Conservation (phyloP, 164 flowering plant genomes). For the Aristolochia fimbriata region DNA sequence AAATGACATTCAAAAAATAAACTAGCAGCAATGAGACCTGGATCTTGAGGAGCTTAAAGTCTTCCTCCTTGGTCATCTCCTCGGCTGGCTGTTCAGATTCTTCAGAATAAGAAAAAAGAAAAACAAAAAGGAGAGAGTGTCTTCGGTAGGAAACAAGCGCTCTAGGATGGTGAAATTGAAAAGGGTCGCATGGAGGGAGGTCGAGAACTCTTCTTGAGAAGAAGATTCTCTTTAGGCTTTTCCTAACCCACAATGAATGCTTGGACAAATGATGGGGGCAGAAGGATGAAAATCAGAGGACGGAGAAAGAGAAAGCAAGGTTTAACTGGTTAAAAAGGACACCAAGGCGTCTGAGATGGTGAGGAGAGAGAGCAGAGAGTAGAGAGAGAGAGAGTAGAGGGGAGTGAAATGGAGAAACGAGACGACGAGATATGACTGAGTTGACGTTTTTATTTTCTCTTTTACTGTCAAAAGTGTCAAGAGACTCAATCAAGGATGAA, state of each 20-base stretch:
- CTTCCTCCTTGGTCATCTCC: constrained; percentile 71
- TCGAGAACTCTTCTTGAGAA: constrained; percentile 4
- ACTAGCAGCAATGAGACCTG: constrained; percentile 38
- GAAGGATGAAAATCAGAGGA: constrained; percentile 3
- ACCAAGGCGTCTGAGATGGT: constrained; percentile 13
- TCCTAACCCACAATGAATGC: constrained; percentile 24
- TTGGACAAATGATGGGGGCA: not conserved
- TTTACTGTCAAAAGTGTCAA: no score
- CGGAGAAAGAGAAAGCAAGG: not conserved
- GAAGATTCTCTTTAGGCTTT: constrained; percentile 9
- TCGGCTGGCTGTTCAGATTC: constrained; percentile 2
- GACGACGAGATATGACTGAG: constrained; percentile 32
- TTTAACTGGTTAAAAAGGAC: no score
- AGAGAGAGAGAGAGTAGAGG: constrained; percentile 1
- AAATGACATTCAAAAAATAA: not conserved
- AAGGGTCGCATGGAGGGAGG: constrained; percentile 8
- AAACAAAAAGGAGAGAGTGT: not conserved
- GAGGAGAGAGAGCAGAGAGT: no score
- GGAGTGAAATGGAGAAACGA: constrained; percentile 20
- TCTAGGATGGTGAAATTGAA: constrained; percentile 7
- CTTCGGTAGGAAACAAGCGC: constrained; percentile 9
- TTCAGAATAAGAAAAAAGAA: not conserved
- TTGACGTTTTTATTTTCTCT: constrained; percentile 16
- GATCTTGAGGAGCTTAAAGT: constrained; percentile 77
- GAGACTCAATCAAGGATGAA: no score